Conservation (phyloP, 345 rosid species). For the Brassica cretica region DNA sequence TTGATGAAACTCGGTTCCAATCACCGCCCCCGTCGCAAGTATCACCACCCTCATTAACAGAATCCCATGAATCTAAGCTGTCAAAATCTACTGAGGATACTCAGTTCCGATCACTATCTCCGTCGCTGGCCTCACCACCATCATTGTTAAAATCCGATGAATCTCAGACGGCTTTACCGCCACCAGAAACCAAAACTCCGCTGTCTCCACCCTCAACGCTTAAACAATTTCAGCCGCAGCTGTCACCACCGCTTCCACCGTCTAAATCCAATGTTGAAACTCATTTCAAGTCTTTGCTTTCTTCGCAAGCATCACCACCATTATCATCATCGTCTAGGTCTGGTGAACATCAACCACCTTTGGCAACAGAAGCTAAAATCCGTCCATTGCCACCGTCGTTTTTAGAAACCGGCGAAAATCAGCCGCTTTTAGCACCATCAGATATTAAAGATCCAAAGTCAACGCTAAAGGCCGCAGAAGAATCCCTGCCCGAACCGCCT, state of each 20-base stretch:
- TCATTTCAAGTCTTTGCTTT: neutral
- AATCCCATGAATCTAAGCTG: neutral
- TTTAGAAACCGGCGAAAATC: neutral
- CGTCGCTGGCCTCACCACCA: neutral
- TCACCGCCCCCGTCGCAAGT: neutral
- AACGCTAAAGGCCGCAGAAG: neutral
- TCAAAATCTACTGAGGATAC: slow-evolving; percentile 18
- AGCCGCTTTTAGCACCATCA: neutral
- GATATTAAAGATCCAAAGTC: neutral
- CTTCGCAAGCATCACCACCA: neutral
- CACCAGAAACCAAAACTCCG: neutral
- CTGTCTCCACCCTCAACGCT: neutral
- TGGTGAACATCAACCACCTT: neutral
- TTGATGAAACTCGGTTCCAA: neutral
- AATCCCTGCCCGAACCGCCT: neutral
- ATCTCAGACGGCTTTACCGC: neutral
- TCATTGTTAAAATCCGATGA: slow-evolving; percentile 4
- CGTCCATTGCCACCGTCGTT: neutral
- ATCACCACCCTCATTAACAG: neutral
- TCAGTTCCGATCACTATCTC: neutral
- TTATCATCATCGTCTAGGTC: neutral
- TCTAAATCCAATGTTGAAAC: slow-evolving; percentile 15
- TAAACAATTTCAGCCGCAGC: neutral
- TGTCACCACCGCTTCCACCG: neutral
- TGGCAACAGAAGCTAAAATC: neutral